Conservation (phyloP, 2,329 filamentous ascomycete genomes). For the Herpomyces periplanetae region DNA sequence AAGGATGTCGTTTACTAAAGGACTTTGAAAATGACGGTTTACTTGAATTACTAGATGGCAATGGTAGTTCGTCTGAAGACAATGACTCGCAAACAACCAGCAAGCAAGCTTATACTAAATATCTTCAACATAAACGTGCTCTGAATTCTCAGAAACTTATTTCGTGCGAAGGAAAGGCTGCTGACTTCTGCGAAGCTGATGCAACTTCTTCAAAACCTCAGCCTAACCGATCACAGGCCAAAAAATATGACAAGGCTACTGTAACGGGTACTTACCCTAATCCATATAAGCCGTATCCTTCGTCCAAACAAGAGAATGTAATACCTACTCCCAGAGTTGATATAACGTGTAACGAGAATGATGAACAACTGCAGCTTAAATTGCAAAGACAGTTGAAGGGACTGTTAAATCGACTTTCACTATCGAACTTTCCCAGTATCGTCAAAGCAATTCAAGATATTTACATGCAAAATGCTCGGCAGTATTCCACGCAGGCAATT, state of each 20-base stretch:
- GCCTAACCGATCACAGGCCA: conserved; percentile 5
- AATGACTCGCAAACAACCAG: conserved; percentile 10
- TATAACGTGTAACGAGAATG: conserved; percentile 17
- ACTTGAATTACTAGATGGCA: conserved; percentile 29
- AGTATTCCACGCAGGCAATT: conserved; percentile 44
- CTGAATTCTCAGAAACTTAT: conserved; percentile 6
- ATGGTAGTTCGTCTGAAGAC: conserved; percentile 13
- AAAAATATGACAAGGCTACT: conserved; percentile 29
- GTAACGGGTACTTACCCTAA: conserved; percentile 50
- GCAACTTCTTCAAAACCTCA: conserved; percentile 6
- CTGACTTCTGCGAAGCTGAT: conserved; percentile 6
- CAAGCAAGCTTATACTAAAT: conserved; percentile 6
- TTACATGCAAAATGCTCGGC: conserved; percentile 48
- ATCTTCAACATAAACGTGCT: conserved; percentile 4
- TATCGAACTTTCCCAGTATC: conserved; percentile 55
- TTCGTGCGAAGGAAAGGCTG: conserved; percentile 6
- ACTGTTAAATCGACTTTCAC: conserved; percentile 62
- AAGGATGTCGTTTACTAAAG: conserved; percentile 29
- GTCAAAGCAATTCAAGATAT: conserved; percentile 41
- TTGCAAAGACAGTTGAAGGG: conserved; percentile 50
- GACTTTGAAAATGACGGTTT: conserved; percentile 46
- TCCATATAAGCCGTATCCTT: conserved; percentile 8
- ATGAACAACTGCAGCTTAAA: conserved; percentile 23
- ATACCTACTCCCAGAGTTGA: conserved; percentile 45
- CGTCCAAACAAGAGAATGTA: conserved; percentile 24